Evolutionary conservation across 2,329 filamentous ascomycete genomes (phyloP).

Genomic region (Epichloe scottii): DNA sequence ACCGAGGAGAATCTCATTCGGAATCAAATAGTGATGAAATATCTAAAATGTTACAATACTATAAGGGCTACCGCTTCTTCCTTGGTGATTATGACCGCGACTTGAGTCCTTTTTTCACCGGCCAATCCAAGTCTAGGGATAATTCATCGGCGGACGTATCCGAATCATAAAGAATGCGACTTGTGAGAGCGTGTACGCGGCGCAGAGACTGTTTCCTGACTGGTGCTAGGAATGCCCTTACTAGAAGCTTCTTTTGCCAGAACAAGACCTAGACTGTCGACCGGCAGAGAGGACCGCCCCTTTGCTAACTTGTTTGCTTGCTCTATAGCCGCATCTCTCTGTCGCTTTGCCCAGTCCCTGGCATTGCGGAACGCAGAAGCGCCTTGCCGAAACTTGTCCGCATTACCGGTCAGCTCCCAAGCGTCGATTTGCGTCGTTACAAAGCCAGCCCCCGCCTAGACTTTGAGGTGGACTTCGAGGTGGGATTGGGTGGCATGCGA

Average conservation of each 20-base stretch:
- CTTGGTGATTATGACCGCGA: too few relatives aligned
- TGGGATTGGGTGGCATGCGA: neutral
- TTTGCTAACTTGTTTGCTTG: neutral
- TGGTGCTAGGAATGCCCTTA: too few relatives aligned
- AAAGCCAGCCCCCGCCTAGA: neutral
- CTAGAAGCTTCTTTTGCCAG: too few relatives aligned
- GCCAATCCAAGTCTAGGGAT: neutral
- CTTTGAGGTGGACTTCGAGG: neutral
- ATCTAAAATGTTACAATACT: too few relatives aligned
- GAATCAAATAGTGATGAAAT: too few relatives aligned
- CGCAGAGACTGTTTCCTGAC: too few relatives aligned
- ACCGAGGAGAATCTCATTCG: too few relatives aligned
- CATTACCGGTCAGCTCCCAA: neutral
- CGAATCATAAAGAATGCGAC: neutral
- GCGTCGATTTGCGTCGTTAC: neutral
- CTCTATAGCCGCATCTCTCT: neutral
- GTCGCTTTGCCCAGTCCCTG: conserved; percentile 1
- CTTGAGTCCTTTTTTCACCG: neutral
- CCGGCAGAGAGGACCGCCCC: too few relatives aligned
- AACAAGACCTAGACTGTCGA: too few relatives aligned
- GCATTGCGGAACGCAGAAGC: conserved; percentile 2
- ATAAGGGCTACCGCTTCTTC: too few relatives aligned
- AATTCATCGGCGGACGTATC: neutral
- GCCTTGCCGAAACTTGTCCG: neutral
- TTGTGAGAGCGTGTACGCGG: too few relatives aligned